Base-by-base conservation (phyloP, 176 grass and related monocot species). In the Paspalum vaginatum region DNA sequence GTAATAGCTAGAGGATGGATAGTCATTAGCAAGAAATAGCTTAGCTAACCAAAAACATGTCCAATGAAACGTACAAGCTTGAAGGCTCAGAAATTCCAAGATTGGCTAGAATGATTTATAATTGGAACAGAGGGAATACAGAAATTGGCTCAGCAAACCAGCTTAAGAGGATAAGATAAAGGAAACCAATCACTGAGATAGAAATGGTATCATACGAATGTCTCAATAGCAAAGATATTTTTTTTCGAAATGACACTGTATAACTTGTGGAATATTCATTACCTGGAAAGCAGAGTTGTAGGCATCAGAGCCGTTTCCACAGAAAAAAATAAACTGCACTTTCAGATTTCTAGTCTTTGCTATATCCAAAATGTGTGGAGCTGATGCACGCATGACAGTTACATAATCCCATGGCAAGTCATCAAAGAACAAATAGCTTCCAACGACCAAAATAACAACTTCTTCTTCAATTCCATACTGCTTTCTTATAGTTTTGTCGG, bases 371-470 rank as follows among this genome's bases (percentile, higher is more conserved):
- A 93, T 84, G 20, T 86, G 85, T 61, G 79, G 67, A 62, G 86
- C 88, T 66, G 91, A 93, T 75, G 88, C 61, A 80, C 27, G 84
- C 86, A 99, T 85, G 46, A 86, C 64, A 56, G 84, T 69, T 16
- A 75, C 88, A 80, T 80, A 95, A 71, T 93, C 92, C 90, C 88
- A 95, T 78, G 92, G 88, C 44, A 93, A 79, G 76, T 99, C 96
- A 80, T 95, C 90, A 77, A 89, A 88, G 40, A 93, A 84, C 44
- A 95, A 83, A 78, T 89, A 93, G 79, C 85, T 94, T 40, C 92
- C 90, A 76, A 93, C 40, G 63, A 99, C 90, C 70, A 99, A 86
- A 84, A 99, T 68, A 85, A 91, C 57, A 38, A 93, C 40, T 46
- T 95, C 95, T 72, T 95, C 86, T 62, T 72, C 47, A 85, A 89